Evolutionary conservation across 148 eudicot genomes (phyloP).

Genomic region (Camellia lanceoleosa): DNA sequence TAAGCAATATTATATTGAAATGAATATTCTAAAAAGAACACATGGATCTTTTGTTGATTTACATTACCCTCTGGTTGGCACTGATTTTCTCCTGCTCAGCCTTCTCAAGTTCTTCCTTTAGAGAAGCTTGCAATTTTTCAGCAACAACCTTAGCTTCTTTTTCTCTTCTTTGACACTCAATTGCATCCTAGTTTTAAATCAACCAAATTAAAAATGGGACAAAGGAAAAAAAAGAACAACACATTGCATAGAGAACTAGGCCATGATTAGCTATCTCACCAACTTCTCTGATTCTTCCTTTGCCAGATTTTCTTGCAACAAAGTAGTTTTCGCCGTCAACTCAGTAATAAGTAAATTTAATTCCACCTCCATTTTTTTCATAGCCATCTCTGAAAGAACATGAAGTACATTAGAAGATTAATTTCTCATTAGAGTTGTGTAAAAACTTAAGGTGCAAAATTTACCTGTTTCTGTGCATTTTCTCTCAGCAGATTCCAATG

Average conservation of each 20-base stretch:
- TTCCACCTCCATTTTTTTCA: slow-evolving; percentile 57
- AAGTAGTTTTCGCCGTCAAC: slow-evolving; percentile 31
- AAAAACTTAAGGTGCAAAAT: background rate
- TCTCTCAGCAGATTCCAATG: slow-evolving; percentile 40
- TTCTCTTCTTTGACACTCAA: slow-evolving; percentile 44
- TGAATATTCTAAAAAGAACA: background rate
- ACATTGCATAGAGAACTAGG: background rate
- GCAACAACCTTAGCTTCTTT: slow-evolving; percentile 52
- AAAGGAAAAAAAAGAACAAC: background rate
- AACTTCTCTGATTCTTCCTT: slow-evolving; percentile 54
- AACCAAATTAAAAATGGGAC: background rate
- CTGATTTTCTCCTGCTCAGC: slow-evolving; percentile 44
- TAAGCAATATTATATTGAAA: background rate
- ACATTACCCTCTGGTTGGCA: slow-evolving; percentile 53
- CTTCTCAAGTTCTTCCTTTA: slow-evolving; percentile 54
- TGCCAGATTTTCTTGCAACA: slow-evolving; percentile 40
- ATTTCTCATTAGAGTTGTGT: background rate
- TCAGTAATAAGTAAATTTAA: slow-evolving; percentile 33
- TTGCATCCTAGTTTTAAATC: slow-evolving; percentile 41
- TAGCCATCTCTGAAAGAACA: slow-evolving; percentile 34
- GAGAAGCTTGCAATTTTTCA: slow-evolving; percentile 41
- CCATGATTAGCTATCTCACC: slow-evolving; percentile 32
- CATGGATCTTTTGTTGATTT: background rate
- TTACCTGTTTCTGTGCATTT: slow-evolving; percentile 48
- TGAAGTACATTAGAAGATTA: background rate